A percentile compares a stretch with the other conserved stretches of the same genome.
These are phyloP conservation scores for Pyrenophora tritici-repentis DNA, from an alignment of 2,329 filamentous ascomycete species.

Conservation along the genomic window DNA sequence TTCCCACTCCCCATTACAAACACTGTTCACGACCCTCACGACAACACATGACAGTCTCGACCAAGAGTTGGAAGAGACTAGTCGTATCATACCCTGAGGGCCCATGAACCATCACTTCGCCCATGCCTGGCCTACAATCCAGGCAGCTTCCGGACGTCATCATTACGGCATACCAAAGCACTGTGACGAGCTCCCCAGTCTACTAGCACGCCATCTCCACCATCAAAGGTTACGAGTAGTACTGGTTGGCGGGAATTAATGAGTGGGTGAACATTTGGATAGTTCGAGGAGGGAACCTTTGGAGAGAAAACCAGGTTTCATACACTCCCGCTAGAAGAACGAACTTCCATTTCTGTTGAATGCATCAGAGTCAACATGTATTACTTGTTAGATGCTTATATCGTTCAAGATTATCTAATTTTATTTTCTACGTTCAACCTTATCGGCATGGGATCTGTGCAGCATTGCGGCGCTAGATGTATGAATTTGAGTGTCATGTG, in stretches of 20 bases:
- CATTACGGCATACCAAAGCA: constrained; percentile 3
- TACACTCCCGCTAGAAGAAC: no score
- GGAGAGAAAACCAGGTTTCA: no score
- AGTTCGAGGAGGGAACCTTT: no score
- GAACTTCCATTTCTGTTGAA: no score
- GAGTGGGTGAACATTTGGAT: no score
- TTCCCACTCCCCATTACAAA: constrained; percentile 1
- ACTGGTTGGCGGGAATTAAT: neutral
- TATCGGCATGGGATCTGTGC: no score
- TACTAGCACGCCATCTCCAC: neutral
- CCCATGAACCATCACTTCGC: neutral
- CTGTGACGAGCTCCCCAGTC: neutral
- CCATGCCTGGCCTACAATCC: constrained; percentile 1
- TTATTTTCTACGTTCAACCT: no score
- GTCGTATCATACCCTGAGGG: constrained; percentile 1
- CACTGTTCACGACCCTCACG: constrained; percentile 7
- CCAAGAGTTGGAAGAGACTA: constrained; percentile 41
- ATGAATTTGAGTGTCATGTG: no score
- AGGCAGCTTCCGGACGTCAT: constrained; percentile 6
- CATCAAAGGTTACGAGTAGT: neutral
- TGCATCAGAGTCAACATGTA: no score
- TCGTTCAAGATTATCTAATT: no score
- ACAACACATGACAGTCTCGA: constrained; percentile 20
- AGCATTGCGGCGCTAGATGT: no score
- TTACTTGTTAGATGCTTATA: no score